phyloP scores from a whole-genome alignment of 2,329 filamentous ascomycete genomes.

The Aspergillus neotritici region DNA sequence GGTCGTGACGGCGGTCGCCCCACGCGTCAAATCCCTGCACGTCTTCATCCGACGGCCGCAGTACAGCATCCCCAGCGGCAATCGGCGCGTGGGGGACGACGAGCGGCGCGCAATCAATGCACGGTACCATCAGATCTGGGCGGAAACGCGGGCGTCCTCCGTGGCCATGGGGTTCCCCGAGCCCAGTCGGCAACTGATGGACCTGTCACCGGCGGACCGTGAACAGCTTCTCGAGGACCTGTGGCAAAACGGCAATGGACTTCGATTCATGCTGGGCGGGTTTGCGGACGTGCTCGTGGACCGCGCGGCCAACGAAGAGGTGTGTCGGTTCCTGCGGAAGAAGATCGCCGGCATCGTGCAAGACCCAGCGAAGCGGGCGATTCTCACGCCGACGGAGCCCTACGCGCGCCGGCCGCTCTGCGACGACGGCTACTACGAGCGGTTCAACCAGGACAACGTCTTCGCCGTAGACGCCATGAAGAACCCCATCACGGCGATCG shows the following conservation, averaged over 20 bases:
- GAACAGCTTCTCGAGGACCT: constrained; percentile 8
- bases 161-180: constrained; percentile 11
- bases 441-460: constrained; percentile 40
- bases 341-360: constrained; percentile 28
- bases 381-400: constrained; percentile 18
- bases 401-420: constrained; percentile 16
- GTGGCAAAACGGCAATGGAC: constrained; percentile 3
- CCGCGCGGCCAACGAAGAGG: constrained; percentile 34
- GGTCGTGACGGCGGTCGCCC: constrained; percentile 22
- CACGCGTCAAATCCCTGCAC: constrained; percentile 21
- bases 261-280: constrained; percentile 8
- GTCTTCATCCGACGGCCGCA: constrained; percentile 36
- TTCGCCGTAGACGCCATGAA: constrained; percentile 36
- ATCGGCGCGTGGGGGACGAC: constrained; percentile 18
- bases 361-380: constrained; percentile 25
- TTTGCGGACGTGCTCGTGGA: constrained; percentile 36
- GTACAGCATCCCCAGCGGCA: constrained; percentile 30
- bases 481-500: constrained; percentile 19
- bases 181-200: constrained; percentile 1
- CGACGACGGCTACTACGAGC: constrained; percentile 19
- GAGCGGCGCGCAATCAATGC: constrained; percentile 20
- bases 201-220: constrained; percentile 7
- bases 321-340: constrained; percentile 33
- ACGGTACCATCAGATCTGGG: constrained; percentile 7
- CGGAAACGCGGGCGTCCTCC: not conserved